phyloP scores from a whole-genome alignment of 495 filamentous ascomycete species.

The Jackrogersella minutella region DNA sequence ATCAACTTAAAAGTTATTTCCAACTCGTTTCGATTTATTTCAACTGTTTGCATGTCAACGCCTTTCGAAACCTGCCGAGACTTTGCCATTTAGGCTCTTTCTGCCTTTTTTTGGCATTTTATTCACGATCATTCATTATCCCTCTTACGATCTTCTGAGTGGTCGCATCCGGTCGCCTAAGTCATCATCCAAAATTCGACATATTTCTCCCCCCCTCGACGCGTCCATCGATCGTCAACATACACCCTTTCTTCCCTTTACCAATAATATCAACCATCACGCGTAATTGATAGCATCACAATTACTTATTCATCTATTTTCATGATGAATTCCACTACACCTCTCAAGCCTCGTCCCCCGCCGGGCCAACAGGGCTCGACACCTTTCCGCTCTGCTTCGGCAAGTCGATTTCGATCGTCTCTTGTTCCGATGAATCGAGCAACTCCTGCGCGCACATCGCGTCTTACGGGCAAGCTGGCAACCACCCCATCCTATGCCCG shows the following conservation, averaged over 20 bases:
- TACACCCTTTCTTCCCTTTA: constrained; percentile 3
- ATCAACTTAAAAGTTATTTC: constrained; percentile 13
- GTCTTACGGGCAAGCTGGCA: constrained; percentile 23
- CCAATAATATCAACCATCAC: constrained; percentile 10
- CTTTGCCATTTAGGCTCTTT: constrained; percentile 26
- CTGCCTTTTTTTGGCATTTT: constrained; percentile 18
- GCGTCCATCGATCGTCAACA: constrained; percentile 34
- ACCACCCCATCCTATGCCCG: constrained; percentile 25
- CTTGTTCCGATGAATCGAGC: constrained; percentile 40
- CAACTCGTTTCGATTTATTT: constrained; percentile 10
- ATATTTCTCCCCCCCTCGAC: constrained; percentile 24
- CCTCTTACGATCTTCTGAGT: constrained; percentile 1
- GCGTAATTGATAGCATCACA: constrained; percentile 21
- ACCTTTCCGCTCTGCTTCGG: constrained; percentile 43
- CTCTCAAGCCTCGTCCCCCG: constrained; percentile 42
- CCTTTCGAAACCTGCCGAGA: constrained; percentile 9
- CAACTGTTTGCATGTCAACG: constrained; percentile 30
- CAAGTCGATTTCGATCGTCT: constrained; percentile 43
- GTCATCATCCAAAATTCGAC: constrained; percentile 17
- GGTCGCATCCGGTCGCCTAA: constrained; percentile 25
- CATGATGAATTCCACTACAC: constrained; percentile 41
- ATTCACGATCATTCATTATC: constrained; percentile 9
- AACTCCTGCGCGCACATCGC: constrained; percentile 26
- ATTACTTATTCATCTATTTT: neutral
- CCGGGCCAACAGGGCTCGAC: constrained; percentile 45